phyloP scores from a whole-genome alignment of 768 basidiomycete species.

The Trametes sanguinea region DNA sequence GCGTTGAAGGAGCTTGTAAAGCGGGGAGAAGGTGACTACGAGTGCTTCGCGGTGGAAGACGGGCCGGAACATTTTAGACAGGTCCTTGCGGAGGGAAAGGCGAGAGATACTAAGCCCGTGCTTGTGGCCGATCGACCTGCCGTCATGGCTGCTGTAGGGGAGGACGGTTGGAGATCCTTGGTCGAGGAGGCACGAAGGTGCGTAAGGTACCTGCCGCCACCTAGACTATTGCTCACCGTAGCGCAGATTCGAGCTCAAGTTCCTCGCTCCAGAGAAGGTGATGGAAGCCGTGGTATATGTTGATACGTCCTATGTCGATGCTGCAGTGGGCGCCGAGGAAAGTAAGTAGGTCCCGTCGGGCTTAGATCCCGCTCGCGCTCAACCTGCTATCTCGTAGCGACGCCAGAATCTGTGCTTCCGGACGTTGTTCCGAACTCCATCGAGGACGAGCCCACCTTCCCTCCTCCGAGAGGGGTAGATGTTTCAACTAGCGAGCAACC shows the following conservation, averaged over 20 bases:
- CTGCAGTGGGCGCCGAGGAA: slow-evolving; percentile 38
- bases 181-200: slow-evolving; percentile 54
- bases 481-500: no score
- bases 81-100: slow-evolving; percentile 51
- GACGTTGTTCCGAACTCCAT: slow-evolving; percentile 55
- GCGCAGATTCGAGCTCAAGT: slow-evolving; percentile 42
- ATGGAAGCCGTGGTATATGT: slow-evolving; percentile 50
- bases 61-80: slow-evolving; percentile 54
- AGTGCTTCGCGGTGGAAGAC: slow-evolving; percentile 55
- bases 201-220: neutral
- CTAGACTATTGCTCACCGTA: neutral
- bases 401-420: slow-evolving; percentile 42
- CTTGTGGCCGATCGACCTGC: slow-evolving; percentile 53
- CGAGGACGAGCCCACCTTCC: slow-evolving; percentile 50
- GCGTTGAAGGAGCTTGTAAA: slow-evolving; percentile 57
- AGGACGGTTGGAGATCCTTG: slow-evolving; percentile 55
- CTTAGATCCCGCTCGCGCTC: no score
- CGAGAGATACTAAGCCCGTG: slow-evolving; percentile 46
- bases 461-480: slow-evolving; percentile 23
- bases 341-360: neutral
- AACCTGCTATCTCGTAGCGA: slow-evolving; percentile 14
- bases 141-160: slow-evolving; percentile 53
- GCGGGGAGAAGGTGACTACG: slow-evolving; percentile 61
- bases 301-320: slow-evolving; percentile 37
- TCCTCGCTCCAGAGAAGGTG: slow-evolving; percentile 50